phyloP scores from a whole-genome alignment of 2,329 filamentous ascomycete species.

The Aspergillus sp. region DNA sequence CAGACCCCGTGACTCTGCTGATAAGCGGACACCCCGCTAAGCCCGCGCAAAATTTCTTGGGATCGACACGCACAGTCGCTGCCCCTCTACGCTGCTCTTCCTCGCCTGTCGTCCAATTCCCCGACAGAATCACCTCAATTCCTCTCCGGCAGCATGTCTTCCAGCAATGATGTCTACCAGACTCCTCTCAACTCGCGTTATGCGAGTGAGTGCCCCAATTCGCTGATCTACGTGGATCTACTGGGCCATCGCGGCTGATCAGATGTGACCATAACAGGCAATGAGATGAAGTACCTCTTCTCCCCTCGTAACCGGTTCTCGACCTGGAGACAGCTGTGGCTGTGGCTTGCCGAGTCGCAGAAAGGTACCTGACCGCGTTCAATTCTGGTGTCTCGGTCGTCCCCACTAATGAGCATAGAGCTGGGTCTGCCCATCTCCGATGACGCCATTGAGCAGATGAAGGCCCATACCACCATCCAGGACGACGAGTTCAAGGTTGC shows the following conservation, averaged over 20 bases:
- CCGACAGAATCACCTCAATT: conserved; percentile 18
- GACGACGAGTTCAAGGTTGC: conserved; percentile 76
- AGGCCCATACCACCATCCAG: conserved; percentile 68
- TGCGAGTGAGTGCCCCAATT: conserved; percentile 51
- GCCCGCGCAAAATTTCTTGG: conserved; percentile 29
- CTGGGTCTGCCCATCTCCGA: conserved; percentile 71
- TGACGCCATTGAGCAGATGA: conserved; percentile 76
- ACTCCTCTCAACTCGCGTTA: conserved; percentile 72
- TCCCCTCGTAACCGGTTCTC: conserved; percentile 70
- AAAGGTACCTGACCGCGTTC: conserved; percentile 41
- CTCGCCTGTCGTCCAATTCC: conserved; percentile 21
- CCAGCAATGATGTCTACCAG: conserved; percentile 58
- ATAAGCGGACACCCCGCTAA: conserved; percentile 36
- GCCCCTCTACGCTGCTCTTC: conserved; percentile 7
- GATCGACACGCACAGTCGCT: conserved; percentile 20
- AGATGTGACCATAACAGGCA: conserved; percentile 29
- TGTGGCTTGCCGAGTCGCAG: conserved; percentile 78
- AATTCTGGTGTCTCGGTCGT: conserved; percentile 5
- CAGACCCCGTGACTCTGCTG: conserved; percentile 33
- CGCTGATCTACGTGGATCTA: conserved; percentile 4
- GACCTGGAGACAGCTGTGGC: conserved; percentile 83
- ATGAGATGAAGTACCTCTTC: conserved; percentile 78
- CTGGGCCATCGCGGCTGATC: neutral
- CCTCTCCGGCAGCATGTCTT: conserved; percentile 31
- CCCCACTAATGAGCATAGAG: conserved; percentile 45